Evolutionary conservation across 176 grass and related monocot genomes (phyloP).

Genomic region (Oryza australiensis): DNA sequence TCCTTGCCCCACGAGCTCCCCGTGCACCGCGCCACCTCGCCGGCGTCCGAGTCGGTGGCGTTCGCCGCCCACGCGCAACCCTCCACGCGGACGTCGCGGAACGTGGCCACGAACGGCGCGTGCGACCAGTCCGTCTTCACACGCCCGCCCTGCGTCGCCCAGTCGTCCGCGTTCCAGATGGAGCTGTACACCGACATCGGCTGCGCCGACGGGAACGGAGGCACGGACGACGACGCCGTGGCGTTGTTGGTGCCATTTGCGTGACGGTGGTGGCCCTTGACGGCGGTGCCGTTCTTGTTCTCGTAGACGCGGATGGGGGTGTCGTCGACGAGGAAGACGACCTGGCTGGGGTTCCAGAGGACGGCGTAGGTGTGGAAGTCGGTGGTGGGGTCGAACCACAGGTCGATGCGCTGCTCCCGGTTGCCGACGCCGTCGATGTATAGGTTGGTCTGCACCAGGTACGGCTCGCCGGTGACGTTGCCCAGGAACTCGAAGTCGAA

Average conservation of each 20-base stretch:
- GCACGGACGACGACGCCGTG: background rate
- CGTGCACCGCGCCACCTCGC: conserved; percentile 64
- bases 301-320: conserved; percentile 84
- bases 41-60: conserved; percentile 33
- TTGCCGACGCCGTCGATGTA: conserved; percentile 93
- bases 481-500: conserved; percentile 99
- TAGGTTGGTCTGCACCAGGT: conserved; percentile 95
- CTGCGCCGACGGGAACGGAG: conserved; percentile 66
- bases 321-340: conserved; percentile 94
- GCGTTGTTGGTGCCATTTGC: background rate
- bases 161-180: conserved; percentile 98
- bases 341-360: conserved; percentile 95
- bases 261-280: conserved; percentile 27
- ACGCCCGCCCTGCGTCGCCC: conserved; percentile 91
- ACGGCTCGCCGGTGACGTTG: conserved; percentile 82
- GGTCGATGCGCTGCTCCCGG: conserved; percentile 96
- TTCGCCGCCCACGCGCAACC: conserved; percentile 67
- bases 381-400: conserved; percentile 94
- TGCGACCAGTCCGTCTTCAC: conserved; percentile 99
- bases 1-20: conserved; percentile 73
- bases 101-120: conserved; percentile 82
- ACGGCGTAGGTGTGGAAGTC: conserved; percentile 96
- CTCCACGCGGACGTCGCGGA: conserved; percentile 68
- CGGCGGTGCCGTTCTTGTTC: conserved; percentile 40
- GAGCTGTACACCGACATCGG: conserved; percentile 97